Conservation (phyloP, 805 yeast species). For the Yarrowia osloensis region DNA sequence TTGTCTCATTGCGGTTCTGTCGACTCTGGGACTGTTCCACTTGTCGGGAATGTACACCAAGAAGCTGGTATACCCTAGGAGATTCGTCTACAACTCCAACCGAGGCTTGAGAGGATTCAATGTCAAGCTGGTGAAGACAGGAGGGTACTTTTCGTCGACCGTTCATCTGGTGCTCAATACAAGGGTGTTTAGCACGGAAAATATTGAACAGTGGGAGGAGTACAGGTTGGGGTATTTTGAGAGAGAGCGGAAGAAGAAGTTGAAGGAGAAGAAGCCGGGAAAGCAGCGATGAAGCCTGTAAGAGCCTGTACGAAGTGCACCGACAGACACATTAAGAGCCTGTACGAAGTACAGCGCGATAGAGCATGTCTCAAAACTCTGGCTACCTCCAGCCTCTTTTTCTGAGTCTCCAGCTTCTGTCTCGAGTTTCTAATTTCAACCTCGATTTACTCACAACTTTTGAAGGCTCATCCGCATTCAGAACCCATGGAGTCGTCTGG, state of each 20-base stretch:
- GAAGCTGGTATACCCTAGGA: slow-evolving; percentile 78
- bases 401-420: too few species aligned
- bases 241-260: slow-evolving; percentile 56
- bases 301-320: background rate
- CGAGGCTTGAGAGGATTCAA: slow-evolving; percentile 86
- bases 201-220: slow-evolving; percentile 92
- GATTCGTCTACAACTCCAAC: slow-evolving; percentile 78
- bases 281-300: too few species aligned
- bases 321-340: too few species aligned
- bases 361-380: too few species aligned
- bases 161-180: slow-evolving; percentile 82
- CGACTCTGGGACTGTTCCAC: slow-evolving; percentile 75
- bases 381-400: too few species aligned
- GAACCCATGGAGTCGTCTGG: too few species aligned
- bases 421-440: too few species aligned
- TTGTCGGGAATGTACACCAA: slow-evolving; percentile 87
- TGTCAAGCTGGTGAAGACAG: slow-evolving; percentile 57
- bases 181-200: slow-evolving; percentile 75
- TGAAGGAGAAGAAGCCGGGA: background rate
- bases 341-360: background rate
- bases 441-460: too few species aligned
- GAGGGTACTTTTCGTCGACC: background rate
- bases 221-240: slow-evolving; percentile 94
- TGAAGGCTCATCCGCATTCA: too few species aligned
- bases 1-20: slow-evolving; percentile 58